These are phyloP conservation scores for Mycena alexandri DNA, from an alignment of 768 basidiomycete species.

Conservation along the genomic window DNA sequence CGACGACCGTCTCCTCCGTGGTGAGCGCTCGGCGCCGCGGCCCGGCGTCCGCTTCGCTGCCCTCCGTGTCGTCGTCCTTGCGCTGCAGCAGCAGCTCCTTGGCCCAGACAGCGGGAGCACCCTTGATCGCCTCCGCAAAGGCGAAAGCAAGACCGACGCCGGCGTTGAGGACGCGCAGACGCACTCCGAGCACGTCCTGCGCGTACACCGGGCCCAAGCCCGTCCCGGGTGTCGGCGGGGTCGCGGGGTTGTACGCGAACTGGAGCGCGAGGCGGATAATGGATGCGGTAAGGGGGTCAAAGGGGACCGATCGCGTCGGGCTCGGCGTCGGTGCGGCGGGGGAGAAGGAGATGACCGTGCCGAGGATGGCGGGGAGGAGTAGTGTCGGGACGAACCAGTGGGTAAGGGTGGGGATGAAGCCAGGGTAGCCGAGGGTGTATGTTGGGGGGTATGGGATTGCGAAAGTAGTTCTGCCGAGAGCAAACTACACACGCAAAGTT, in stretches of 20 bases:
- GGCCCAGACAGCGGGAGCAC: slow-evolving; percentile 55
- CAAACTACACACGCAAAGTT: slow-evolving; percentile 39
- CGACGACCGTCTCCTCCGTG: slow-evolving; percentile 34
- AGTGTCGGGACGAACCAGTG: slow-evolving; percentile 77
- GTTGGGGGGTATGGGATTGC: slow-evolving; percentile 64
- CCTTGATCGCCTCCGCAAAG: slow-evolving; percentile 73
- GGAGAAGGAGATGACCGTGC: slow-evolving; percentile 73
- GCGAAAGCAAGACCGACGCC: slow-evolving; percentile 72
- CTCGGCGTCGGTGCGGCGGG: slow-evolving; percentile 46
- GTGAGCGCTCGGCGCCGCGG: slow-evolving; percentile 26
- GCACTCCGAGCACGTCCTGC: slow-evolving; percentile 67
- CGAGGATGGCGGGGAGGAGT: slow-evolving; percentile 68
- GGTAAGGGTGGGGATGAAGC: slow-evolving; percentile 66
- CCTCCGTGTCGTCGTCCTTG: slow-evolving; percentile 20
- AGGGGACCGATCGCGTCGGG: slow-evolving; percentile 46
- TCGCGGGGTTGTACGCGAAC: slow-evolving; percentile 65
- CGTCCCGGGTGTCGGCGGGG: slow-evolving; percentile 37
- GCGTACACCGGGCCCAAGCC: slow-evolving; percentile 47
- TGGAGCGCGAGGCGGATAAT: slow-evolving; percentile 75
- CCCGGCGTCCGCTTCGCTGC: slow-evolving; percentile 8
- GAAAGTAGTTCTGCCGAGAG: slow-evolving; percentile 43
- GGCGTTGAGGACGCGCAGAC: slow-evolving; percentile 69
- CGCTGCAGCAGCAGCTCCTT: slow-evolving; percentile 32
- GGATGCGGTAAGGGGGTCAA: slow-evolving; percentile 75
- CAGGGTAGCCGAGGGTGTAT: slow-evolving; percentile 56